Conservation (phyloP, 169 alveolate genomes). For the Theileria orientalis region DNA sequence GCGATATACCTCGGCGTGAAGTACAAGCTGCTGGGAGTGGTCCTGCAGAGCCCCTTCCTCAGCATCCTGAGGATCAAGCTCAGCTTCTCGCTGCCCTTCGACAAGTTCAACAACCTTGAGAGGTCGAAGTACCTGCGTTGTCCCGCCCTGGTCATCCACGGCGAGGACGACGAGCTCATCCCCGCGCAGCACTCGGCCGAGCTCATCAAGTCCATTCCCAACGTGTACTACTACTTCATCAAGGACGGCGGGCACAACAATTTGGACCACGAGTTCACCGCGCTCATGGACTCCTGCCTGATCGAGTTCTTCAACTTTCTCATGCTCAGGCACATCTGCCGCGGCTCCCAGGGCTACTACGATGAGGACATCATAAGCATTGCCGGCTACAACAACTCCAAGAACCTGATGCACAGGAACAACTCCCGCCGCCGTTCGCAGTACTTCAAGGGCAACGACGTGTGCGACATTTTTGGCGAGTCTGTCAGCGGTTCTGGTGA, state of each 20-base stretch:
- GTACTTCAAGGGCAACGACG: not conserved
- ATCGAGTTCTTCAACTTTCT: slow-evolving; percentile 35
- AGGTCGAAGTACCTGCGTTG: slow-evolving; percentile 69
- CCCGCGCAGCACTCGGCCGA: slow-evolving; percentile 73
- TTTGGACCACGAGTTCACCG: slow-evolving; percentile 62
- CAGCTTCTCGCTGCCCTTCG: slow-evolving; percentile 87
- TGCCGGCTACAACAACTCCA: not conserved
- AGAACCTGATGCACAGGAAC: not conserved
- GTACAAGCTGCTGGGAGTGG: slow-evolving; percentile 75
- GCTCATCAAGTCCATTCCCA: slow-evolving; percentile 62
- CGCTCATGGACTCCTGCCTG: slow-evolving; percentile 39
- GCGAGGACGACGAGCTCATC: slow-evolving; percentile 87
- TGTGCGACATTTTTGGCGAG: not conserved
- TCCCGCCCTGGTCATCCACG: slow-evolving; percentile 87
- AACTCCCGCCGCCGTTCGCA: not conserved
- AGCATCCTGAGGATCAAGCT: slow-evolving; percentile 74
- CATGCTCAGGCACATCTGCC: not conserved
- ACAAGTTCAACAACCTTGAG: slow-evolving; percentile 88
- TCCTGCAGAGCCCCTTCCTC: slow-evolving; percentile 85
- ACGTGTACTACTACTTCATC: slow-evolving; percentile 68
- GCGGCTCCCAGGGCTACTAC: not conserved
- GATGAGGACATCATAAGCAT: not conserved
- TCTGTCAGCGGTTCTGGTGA: not conserved
- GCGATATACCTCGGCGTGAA: slow-evolving; percentile 83
- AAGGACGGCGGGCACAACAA: slow-evolving; percentile 73